Evolutionary conservation across 257 asterid genomes (phyloP), one percentile per base, ranked within the genome.

Genomic region (Solanum chaucha): DNA sequence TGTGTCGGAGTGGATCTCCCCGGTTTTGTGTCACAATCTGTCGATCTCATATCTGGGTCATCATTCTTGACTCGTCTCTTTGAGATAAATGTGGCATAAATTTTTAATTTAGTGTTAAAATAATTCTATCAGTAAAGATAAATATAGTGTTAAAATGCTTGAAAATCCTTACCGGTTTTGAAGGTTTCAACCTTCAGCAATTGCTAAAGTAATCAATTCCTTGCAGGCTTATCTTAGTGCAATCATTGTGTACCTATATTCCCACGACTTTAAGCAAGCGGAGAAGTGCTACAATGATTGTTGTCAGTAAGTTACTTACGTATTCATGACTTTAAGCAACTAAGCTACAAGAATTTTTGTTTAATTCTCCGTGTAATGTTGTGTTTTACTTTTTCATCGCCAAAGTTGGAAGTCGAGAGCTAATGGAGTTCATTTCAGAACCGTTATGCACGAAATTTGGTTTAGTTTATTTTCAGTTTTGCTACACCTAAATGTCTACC

Each of bases 201-300:
- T 41, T 64, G 58, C 67, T 85, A 67, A 85, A 26, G 38, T 10
- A 86, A 73, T 72, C 44, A 48, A 51, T 85, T 88, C 74, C 36
- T 82, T 96, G 92, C 88, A 97, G 99, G 99, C 99, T 74, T 97
- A 97, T 94, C 98, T 97, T 82, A 91, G 99, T 92, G 98, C 99
- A 70, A 95, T 97, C 88, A 92, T 96, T 30, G 98, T 97, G 90
- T 92, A 97, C 93, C 98, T 97, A 35, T 97, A 95, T 87, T 98
- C 99, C 67, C 94, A 97, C 70, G 97, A 97, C 93, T 93, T 93
- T 91, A 93, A 90, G 94, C 95, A 96, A 92, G 99, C 99, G 26
- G 97, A 96, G 90, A 97, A 97, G 93, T 95, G 98, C 92, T 91
- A 95, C 92, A 96, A 95, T 87, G 99, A 96, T 88, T 96, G 99